phyloP scores from a whole-genome alignment of 129 eudicot genomes.

The Helianthus tuberosus region DNA sequence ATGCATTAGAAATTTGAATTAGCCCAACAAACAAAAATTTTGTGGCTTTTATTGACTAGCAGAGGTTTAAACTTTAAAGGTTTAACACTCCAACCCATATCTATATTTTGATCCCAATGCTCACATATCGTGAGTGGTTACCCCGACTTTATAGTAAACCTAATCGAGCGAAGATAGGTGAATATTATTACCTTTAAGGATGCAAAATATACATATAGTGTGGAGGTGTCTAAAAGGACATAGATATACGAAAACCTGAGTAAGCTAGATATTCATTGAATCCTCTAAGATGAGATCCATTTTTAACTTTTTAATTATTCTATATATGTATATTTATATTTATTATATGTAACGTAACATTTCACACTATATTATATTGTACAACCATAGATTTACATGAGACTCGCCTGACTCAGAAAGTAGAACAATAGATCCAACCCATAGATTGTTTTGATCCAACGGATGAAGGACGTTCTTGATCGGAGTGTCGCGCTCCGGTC shows the following conservation, averaged over 20 bases:
- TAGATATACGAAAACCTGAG: neutral
- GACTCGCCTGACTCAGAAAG: no score
- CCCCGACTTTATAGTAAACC: neutral
- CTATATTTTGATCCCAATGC: neutral
- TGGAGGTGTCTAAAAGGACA: neutral
- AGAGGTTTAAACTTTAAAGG: no score
- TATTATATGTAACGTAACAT: neutral
- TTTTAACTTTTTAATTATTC: neutral
- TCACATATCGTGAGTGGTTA: neutral
- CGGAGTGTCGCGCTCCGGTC: no score
- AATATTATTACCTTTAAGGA: neutral
- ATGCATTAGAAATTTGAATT: neutral
- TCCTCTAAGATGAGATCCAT: neutral
- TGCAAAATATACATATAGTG: neutral
- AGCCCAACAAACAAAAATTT: neutral
- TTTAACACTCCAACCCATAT: no score
- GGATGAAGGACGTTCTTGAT: no score
- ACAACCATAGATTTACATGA: no score
- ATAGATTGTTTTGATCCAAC: no score
- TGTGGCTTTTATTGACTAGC: neutral
- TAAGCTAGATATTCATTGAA: neutral
- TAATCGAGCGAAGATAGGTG: neutral
- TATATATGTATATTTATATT: neutral
- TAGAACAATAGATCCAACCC: no score
- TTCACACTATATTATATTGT: neutral